Evolutionary conservation across 2,329 filamentous ascomycete species (phyloP).

Genomic region (Lanzia echinophila): DNA sequence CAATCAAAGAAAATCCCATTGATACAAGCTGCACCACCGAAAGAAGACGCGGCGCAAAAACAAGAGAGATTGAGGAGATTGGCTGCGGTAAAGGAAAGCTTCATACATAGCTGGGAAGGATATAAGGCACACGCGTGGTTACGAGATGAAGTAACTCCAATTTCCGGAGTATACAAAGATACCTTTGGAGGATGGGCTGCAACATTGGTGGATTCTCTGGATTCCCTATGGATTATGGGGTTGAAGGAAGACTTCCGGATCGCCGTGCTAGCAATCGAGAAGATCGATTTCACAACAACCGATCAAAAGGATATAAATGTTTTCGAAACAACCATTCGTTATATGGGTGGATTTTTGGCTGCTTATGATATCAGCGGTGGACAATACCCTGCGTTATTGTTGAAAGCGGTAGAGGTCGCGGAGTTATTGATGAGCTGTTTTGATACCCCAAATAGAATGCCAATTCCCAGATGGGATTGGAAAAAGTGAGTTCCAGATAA

Average conservation of each 20-base stretch:
- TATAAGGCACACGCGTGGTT: conserved; percentile 77
- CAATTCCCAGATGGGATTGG: conserved; percentile 44
- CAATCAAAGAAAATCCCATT: conserved; percentile 21
- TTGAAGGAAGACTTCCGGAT: conserved; percentile 72
- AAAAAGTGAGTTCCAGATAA: conserved; percentile 45
- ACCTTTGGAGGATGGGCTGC: conserved; percentile 91
- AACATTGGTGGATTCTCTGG: conserved; percentile 74
- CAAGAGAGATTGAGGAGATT: conserved; percentile 20
- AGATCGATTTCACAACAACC: conserved; percentile 76
- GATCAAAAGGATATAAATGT: conserved; percentile 36
- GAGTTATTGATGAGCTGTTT: conserved; percentile 67
- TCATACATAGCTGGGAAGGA: conserved; percentile 59
- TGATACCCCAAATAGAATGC: conserved; percentile 91
- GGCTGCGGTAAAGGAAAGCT: conserved; percentile 26
- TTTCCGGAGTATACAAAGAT: conserved; percentile 60
- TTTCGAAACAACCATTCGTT: conserved; percentile 89
- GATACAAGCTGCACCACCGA: conserved; percentile 21
- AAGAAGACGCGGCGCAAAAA: conserved; percentile 19
- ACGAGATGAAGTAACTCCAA: conserved; percentile 77
- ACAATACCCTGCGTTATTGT: conserved; percentile 57
- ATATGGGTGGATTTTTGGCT: conserved; percentile 76
- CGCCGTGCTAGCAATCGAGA: conserved; percentile 59
- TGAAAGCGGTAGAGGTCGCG: conserved; percentile 64
- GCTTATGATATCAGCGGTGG: conserved; percentile 81
- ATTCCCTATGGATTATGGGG: conserved; percentile 84